Percentiles rank a stretch among this genome's conserved stretches.
phyloP scores from a whole-genome alignment of 108 stramenopile species.

The Thalassiosira profunda region DNA sequence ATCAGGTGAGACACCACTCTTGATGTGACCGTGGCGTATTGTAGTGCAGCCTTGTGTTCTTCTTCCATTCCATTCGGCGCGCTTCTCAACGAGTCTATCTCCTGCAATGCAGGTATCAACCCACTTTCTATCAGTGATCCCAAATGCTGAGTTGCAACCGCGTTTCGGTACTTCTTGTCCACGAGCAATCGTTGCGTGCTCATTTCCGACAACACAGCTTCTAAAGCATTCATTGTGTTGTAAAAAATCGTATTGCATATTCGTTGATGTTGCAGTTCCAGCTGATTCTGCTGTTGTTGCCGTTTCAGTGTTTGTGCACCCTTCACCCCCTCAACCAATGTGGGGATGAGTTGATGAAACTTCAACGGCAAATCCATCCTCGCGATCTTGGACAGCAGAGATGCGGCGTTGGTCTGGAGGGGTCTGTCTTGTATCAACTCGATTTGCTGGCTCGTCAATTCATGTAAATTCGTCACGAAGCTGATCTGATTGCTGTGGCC shows the following conservation, averaged over 20 bases:
- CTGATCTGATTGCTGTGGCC: background rate
- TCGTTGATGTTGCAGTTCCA: background rate
- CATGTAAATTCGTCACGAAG: background rate
- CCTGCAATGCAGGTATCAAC: constrained; percentile 16
- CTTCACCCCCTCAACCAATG: constrained; percentile 18
- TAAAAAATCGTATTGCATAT: constrained; percentile 3
- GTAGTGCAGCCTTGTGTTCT: background rate
- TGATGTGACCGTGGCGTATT: constrained; percentile 30
- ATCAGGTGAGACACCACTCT: constrained; percentile 28
- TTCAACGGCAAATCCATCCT: constrained; percentile 42
- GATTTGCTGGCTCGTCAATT: background rate
- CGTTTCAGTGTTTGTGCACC: constrained; percentile 3
- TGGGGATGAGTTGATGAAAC: constrained; percentile 42
- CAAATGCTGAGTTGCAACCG: constrained; percentile 22
- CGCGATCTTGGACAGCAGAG: constrained; percentile 28
- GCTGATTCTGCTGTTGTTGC: background rate
- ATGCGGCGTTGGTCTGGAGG: constrained; percentile 25
- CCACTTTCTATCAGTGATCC: constrained; percentile 24
- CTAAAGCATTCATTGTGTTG: constrained; percentile 31
- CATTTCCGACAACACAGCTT: constrained; percentile 22
- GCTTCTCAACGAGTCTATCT: background rate
- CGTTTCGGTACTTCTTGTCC: constrained; percentile 32
- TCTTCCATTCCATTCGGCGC: background rate
- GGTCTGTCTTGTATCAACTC: constrained; percentile 21
- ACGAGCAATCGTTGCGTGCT: constrained; percentile 31